A percentile compares a stretch with the other conserved stretches of the same genome.
Evolutionary conservation across 495 filamentous ascomycete species (phyloP).

Genomic region (Hyaloscypha bicolor): DNA sequence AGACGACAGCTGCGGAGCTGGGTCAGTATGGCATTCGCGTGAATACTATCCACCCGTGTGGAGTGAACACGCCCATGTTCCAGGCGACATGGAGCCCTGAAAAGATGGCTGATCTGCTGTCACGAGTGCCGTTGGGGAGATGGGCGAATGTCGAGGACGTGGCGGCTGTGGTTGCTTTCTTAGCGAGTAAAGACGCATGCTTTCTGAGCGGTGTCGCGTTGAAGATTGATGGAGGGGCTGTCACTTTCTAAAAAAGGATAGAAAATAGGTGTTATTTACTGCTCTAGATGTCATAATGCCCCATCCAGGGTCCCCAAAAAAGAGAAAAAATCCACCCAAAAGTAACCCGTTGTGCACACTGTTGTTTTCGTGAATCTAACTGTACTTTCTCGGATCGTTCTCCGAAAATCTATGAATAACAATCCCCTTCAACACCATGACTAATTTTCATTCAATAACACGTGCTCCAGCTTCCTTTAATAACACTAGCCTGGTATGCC

Average conservation of each 20-base stretch:
- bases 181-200: neutral
- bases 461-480: no score
- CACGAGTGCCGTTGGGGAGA: neutral
- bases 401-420: no score
- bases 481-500: no score
- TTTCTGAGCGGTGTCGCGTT: neutral
- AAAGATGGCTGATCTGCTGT: neutral
- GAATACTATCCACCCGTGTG: neutral
- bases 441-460: no score
- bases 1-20: neutral
- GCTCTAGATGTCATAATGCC: no score
- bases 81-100: neutral
- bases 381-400: no score
- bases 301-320: no score
- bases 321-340: no score
- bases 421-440: no score
- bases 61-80: neutral
- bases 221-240: constrained; percentile 1
- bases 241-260: neutral
- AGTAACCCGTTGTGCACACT: no score
- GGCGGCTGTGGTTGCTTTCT: neutral
- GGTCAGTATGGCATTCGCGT: neutral
- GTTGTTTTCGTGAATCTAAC: no score
- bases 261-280: neutral
- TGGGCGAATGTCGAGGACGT: neutral